These are phyloP conservation scores for Alternaria sp. DNA, from an alignment of 2,329 filamentous ascomycete species.

Conservation along the genomic window DNA sequence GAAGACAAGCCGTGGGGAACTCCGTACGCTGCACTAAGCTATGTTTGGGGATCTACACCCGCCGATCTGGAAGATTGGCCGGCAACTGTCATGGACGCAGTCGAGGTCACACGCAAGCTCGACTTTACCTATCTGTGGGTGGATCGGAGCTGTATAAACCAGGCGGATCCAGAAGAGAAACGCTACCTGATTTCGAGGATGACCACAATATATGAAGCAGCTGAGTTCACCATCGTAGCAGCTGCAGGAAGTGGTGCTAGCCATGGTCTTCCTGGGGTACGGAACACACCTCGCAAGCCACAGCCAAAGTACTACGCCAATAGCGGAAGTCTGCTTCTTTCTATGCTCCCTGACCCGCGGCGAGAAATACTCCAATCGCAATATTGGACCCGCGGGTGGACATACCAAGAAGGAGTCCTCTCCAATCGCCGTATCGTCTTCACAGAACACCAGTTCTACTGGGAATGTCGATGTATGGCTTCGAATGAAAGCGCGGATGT, in stretches of 20 bases:
- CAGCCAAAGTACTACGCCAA: slow-evolving; percentile 12
- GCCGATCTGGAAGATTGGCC: slow-evolving; percentile 4
- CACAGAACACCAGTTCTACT: slow-evolving; percentile 17
- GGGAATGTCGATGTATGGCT: slow-evolving; percentile 13
- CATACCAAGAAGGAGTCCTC: slow-evolving; percentile 20
- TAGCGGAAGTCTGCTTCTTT: slow-evolving; percentile 13
- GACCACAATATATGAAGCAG: slow-evolving; percentile 17
- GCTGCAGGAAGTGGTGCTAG: slow-evolving; percentile 7
- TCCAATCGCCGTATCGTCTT: slow-evolving; percentile 15
- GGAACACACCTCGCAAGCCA: slow-evolving; percentile 4
- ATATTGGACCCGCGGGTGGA: slow-evolving; percentile 16
- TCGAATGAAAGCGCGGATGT: slow-evolving; percentile 7
- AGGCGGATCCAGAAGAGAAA: slow-evolving; percentile 4
- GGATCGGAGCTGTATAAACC: slow-evolving; percentile 15
- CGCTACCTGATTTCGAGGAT: slow-evolving; percentile 15
- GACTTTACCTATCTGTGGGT: slow-evolving; percentile 13
- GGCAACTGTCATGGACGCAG: slow-evolving; percentile 11
- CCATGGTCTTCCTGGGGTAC: slow-evolving; percentile 13
- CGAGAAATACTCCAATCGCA: slow-evolving; percentile 3
- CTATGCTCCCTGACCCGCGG: slow-evolving; percentile 9
- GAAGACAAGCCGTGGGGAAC: slow-evolving; percentile 14
- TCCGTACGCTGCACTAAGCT: slow-evolving; percentile 18
- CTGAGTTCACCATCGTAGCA: slow-evolving; percentile 18
- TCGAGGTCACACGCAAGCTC: slow-evolving; percentile 7
- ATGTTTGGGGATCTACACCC: slow-evolving; percentile 18